Conservation (phyloP, 2,329 filamentous ascomycete species). For the Fusarium sp. region DNA sequence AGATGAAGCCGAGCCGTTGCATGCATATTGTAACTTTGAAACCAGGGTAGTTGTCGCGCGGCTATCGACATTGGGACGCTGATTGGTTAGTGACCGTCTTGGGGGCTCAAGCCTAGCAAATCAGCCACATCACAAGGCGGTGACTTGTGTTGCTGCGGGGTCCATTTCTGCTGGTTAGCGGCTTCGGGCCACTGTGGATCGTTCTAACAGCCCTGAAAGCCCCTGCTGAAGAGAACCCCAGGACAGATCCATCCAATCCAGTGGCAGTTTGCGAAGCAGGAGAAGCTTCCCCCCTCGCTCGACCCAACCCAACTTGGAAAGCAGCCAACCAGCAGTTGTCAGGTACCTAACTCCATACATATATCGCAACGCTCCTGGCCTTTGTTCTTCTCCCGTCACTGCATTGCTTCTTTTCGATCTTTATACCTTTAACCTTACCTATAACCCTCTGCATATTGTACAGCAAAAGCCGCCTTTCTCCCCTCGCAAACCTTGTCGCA, state of each 20-base stretch:
- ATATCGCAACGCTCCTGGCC: conserved; percentile 41
- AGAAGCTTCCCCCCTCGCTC: conserved; percentile 37
- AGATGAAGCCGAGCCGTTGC: conserved; percentile 26
- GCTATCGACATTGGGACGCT: conserved; percentile 32
- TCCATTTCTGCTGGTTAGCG: conserved; percentile 34
- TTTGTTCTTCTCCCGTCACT: conserved; percentile 17
- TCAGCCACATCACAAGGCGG: conserved; percentile 42
- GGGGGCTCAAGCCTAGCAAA: conserved; percentile 39
- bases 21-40: conserved; percentile 16
- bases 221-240: conserved; percentile 27
- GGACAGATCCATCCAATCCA: conserved; percentile 15
- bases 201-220: conserved; percentile 37
- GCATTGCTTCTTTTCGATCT: conserved; percentile 11
- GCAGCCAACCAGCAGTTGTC: conserved; percentile 35
- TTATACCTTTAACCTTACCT: not conserved
- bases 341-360: conserved; percentile 35
- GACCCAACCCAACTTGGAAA: conserved; percentile 20
- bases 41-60: conserved; percentile 44
- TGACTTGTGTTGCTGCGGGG: conserved; percentile 40
- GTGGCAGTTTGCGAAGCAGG: conserved; percentile 7
- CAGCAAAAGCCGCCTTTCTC: not conserved
- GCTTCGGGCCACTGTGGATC: conserved; percentile 40
- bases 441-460: too few relatives aligned
- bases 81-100: conserved; percentile 17
- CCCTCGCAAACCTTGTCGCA: conserved; percentile 12